A percentile compares a stretch with the other conserved stretches of the same genome.
These are phyloP conservation scores for Pilobolus umbonatus DNA, from an alignment of 192 early-diverging fungal genomes.

Conservation along the genomic window DNA sequence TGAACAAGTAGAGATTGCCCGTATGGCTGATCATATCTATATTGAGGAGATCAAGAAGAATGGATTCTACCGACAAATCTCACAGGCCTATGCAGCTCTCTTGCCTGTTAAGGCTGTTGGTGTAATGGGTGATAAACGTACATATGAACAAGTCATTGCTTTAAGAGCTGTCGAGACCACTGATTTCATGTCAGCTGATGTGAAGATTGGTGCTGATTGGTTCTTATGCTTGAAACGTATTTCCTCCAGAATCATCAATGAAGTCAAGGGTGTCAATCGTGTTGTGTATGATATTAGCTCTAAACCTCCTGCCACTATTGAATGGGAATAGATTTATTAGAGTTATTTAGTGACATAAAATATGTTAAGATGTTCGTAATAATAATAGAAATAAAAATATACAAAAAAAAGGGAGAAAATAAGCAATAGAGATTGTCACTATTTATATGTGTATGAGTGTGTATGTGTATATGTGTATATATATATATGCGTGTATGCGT, in stretches of 20 bases:
- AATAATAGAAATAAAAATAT: not conserved
- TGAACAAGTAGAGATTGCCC: slow-evolving; percentile 91
- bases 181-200: slow-evolving; percentile 99
- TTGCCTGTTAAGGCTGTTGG: slow-evolving; percentile 94
- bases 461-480: not conserved
- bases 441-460: not conserved
- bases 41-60: slow-evolving; percentile 99
- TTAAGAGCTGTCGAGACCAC: slow-evolving; percentile 93
- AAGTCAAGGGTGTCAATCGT: slow-evolving; percentile 97
- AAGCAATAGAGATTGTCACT: not conserved
- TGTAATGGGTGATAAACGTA: slow-evolving; percentile 99
- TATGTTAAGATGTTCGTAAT: not conserved
- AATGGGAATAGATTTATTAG: slow-evolving; percentile 79
- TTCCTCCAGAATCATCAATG: slow-evolving; percentile 95
- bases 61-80: slow-evolving; percentile 93
- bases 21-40: slow-evolving; percentile 94
- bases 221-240: slow-evolving; percentile 80
- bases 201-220: slow-evolving; percentile 37
- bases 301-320: slow-evolving; percentile 98
- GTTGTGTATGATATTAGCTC: slow-evolving; percentile 96
- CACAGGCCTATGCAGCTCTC: slow-evolving; percentile 96
- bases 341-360: not conserved
- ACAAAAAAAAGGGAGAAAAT: not conserved
- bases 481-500: not conserved
- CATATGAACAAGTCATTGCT: slow-evolving; percentile 98